Base-by-base conservation (phyloP, 345 rosid species). In the Isatis tinctoria region DNA sequence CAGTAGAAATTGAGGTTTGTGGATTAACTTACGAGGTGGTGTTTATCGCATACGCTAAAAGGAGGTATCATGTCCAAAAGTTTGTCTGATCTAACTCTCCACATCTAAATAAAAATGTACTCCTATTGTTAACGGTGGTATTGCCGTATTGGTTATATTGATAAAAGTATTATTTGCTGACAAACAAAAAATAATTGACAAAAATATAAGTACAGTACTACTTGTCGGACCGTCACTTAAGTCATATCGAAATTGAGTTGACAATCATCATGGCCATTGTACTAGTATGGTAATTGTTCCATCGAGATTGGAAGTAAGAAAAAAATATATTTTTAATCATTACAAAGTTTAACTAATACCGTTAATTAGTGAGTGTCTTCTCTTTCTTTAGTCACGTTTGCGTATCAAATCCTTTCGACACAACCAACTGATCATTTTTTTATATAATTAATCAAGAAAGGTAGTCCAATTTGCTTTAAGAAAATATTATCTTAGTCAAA, bases 231-330 rank as follows among this genome's bases (percentile, higher is more conserved):
- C 48, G 47, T 66, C 45, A 49, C n/a, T 22, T 66, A 35, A 65
- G 70, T 64, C 49, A 33, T 43, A 65, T 45, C 57, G 57, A 64
- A 63, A 41, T 33, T 8, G 28, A 51, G 52, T 72, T 28, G 48
- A 45, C 45, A 58, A 43, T 18, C 22, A 27, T 28, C 22, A 27
- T 28, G 61, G 6, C 45, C 20, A 16, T 47, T 14, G 12, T 16
- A 12, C 4, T 18, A 27, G 12, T 9, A 40, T 37, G 60, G 52
- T 61, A 41, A 30, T 9, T 32, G 27, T 65, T 65, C 66, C 66
- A 36, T 65, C 30, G 36, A 74, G 27, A 56, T 45, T 44, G 65
- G 51, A 65, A 57, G 66, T 24, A 59, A 43, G 24, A 20, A 70
- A 32, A 22, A 41, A 11, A 20, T 0, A 61, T 36, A 6, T 22